Evolutionary conservation across 805 yeast genomes (phyloP), one percentile per base, ranked within the genome.

Genomic region (Kodamaea jinghongensis): DNA sequence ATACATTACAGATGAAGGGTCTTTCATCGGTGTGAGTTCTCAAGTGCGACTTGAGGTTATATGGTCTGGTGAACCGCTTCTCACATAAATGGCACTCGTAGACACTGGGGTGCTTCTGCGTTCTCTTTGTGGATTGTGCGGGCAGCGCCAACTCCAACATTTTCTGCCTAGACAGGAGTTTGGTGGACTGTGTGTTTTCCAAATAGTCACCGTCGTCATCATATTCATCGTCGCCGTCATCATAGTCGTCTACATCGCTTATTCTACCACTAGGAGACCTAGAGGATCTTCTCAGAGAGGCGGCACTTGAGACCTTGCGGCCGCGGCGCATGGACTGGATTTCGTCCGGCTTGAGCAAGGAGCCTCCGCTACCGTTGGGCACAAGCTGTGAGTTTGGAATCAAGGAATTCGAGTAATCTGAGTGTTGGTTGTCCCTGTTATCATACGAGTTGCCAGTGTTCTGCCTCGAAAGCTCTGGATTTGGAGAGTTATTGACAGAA

Each of bases 21-120:
- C 89, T 65, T 54, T 86, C 95, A 55, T 84, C 84, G 0, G 95
- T 85, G 58, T 86, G 99, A 0, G 98, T 91, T 43, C 96, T 70
- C 55, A 86, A 67, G 63, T 91, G 99, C 0, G 96, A 86, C 50
- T 91, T 87, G 49, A 91, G 69, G 56, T 93, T 93, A 60, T 93
- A 93, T 0, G 96, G 96, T 40, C 98, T 67, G 2, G 98, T 91
- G 58, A 91, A 91, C 35, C 82, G 68, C 61, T 88, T 89, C 29
- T 81, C 89, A 62, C 99, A 91, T 31, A 86, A 63, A 43, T 81
- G 80, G 60, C 98, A 91, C 2, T 83, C 83, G 60, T 77, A 86
- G 6, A 79, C 72, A 17, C 86, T 76, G 0, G 91, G 91, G 53
- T 81, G 81, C 45, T 82, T 83, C 50, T 83, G 88, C 5, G 75